Percentiles rank a stretch among this genome's conserved stretches.
These are phyloP conservation scores for Pulveroboletus ravenelii DNA, from an alignment of 768 basidiomycete genomes.

Conservation along the genomic window DNA sequence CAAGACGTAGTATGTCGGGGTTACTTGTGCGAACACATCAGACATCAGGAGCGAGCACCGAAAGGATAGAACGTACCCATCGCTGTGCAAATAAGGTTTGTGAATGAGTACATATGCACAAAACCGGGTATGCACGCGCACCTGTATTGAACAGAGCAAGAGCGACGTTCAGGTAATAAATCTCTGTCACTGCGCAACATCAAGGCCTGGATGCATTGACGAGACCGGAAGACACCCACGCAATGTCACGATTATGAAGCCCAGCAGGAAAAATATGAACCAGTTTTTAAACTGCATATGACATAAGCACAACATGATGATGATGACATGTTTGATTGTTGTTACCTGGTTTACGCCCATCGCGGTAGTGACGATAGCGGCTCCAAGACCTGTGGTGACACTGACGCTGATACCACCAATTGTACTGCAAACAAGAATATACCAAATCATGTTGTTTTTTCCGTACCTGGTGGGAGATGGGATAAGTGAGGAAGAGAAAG, in stretches of 20 bases:
- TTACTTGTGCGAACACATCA: conserved; percentile 46
- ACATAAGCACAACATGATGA: neutral
- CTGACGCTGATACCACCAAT: conserved; percentile 95
- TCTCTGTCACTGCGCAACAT: conserved; percentile 64
- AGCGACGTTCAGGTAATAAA: conserved; percentile 94
- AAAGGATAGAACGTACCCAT: conserved; percentile 50
- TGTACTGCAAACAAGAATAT: conserved; percentile 91
- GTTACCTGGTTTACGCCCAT: conserved; percentile 74
- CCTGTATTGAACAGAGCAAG: conserved; percentile 93
- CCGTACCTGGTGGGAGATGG: conserved; percentile 53
- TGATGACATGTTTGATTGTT: conserved; percentile 1
- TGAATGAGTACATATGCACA: conserved; percentile 1
- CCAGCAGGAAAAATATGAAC: conserved; percentile 87
- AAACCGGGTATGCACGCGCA: conserved; percentile 30
- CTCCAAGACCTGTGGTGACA: conserved; percentile 90
- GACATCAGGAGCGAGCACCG: neutral
- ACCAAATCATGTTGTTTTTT: conserved; percentile 91
- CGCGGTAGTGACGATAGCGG: conserved; percentile 79
- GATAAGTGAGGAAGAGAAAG: neutral
- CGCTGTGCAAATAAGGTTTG: conserved; percentile 33
- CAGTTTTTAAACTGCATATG: conserved; percentile 73
- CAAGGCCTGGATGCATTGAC: neutral
- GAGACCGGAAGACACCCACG: conserved; percentile 39
- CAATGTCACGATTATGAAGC: conserved; percentile 79
- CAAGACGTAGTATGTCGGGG: conserved; percentile 83